phyloP scores from a whole-genome alignment of 2,329 filamentous ascomycete genomes.

The Escovopsis sp. region DNA sequence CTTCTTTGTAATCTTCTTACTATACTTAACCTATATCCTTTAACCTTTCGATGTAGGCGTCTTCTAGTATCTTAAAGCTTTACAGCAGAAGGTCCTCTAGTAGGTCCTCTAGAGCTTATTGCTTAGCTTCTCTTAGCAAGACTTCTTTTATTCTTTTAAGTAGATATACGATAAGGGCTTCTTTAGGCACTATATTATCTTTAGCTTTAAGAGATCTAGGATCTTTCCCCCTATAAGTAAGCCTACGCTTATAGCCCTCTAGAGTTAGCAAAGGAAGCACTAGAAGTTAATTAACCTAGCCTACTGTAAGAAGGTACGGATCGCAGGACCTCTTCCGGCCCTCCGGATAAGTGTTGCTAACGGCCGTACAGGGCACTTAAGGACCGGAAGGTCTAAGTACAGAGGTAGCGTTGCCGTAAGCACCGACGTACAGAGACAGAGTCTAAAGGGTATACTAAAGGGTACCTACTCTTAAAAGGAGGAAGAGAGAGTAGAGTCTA shows the following conservation, averaged over 20 bases:
- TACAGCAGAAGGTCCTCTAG: background rate
- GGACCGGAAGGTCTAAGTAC: no score
- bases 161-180: background rate
- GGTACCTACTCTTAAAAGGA: no score
- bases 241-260: background rate
- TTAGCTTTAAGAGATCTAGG: background rate
- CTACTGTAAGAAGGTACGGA: no score
- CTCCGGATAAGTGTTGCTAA: no score
- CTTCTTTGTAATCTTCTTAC: background rate
- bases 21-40: constrained; percentile 2
- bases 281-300: background rate
- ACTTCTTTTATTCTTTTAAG: background rate
- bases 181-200: background rate
- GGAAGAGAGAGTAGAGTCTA: no score
- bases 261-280: background rate
- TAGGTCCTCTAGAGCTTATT: no score
- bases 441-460: no score
- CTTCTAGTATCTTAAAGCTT: background rate
- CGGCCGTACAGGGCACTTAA: no score
- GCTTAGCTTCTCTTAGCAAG: background rate
- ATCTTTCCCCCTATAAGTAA: background rate
- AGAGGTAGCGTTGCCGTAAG: no score
- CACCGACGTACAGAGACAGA: no score
- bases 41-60: constrained; percentile 2
- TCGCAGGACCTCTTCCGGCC: no score